phyloP scores from a whole-genome alignment of 441 rosid genomes.

The Macaranga tanarius region DNA sequence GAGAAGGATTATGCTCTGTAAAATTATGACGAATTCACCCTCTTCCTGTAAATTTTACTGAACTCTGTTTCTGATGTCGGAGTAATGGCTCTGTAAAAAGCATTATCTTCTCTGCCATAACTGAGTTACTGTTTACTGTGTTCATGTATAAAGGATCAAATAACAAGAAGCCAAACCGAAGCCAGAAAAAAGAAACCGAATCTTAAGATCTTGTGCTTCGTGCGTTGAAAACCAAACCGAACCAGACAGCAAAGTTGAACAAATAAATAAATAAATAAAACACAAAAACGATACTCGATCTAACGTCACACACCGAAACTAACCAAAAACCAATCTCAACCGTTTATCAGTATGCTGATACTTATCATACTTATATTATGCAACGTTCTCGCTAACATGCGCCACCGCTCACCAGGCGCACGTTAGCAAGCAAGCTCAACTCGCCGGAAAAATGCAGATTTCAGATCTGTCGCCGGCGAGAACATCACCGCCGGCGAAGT shows the following conservation, averaged over 20 bases:
- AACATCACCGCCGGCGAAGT: neutral
- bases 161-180: conserved; percentile 1
- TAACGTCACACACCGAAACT: neutral
- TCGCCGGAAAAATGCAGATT: conserved; percentile 8
- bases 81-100: conserved; percentile 8
- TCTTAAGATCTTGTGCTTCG: conserved; percentile 44
- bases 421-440: conserved; percentile 18
- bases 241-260: neutral
- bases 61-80: neutral
- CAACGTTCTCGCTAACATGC: neutral
- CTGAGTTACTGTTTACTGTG: conserved; percentile 27
- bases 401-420: conserved; percentile 22
- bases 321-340: conserved; percentile 22
- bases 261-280: neutral
- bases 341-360: conserved; percentile 25
- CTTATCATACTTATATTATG: neutral
- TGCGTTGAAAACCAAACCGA: conserved; percentile 18
- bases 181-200: conserved; percentile 24
- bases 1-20: conserved; percentile 3
- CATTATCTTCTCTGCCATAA: neutral
- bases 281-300: conserved; percentile 14
- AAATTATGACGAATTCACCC: conserved; percentile 33
- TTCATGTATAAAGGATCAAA: neutral
- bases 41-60: too few relatives aligned
- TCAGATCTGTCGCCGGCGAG: conserved; percentile 12